A percentile compares a stretch with the other conserved stretches of the same genome.
These are phyloP conservation scores for Fusarium mexicanum DNA, from an alignment of 2,329 filamentous ascomycete genomes.

Conservation along the genomic window DNA sequence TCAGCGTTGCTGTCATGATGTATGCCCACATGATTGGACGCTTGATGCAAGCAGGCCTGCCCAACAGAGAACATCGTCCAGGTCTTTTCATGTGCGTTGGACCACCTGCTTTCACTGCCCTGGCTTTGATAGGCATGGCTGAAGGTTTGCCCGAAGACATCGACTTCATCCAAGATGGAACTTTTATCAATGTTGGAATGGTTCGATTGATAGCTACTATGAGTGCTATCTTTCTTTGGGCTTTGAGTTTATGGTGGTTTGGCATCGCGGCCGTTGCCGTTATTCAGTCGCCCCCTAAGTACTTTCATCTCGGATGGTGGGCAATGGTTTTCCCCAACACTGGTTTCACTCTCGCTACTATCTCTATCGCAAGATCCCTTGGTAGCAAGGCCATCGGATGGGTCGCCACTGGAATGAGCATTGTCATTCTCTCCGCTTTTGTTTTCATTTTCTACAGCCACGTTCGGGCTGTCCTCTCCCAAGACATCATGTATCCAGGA, in stretches of 20 bases:
- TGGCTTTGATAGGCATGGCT: constrained; percentile 75
- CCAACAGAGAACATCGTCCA: constrained; percentile 67
- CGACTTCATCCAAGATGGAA: constrained; percentile 54
- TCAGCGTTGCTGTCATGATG: constrained; percentile 74
- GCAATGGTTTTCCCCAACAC: constrained; percentile 71
- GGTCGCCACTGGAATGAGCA: constrained; percentile 61
- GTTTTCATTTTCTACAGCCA: constrained; percentile 56
- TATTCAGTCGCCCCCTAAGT: constrained; percentile 51
- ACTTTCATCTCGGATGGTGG: constrained; percentile 71
- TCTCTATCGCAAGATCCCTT: constrained; percentile 60
- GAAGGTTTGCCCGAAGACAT: constrained; percentile 53
- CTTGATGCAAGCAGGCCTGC: constrained; percentile 72
- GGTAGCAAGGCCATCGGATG: constrained; percentile 55
- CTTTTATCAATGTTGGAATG: constrained; percentile 50
- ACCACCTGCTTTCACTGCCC: constrained; percentile 74
- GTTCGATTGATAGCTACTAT: constrained; percentile 59
- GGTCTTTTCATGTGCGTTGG: constrained; percentile 80
- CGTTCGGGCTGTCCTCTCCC: constrained; percentile 56
- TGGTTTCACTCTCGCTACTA: constrained; percentile 65
- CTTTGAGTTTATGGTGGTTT: constrained; percentile 68
- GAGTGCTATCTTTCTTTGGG: constrained; percentile 70
- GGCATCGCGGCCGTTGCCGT: constrained; percentile 50
- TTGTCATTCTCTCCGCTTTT: constrained; percentile 54
- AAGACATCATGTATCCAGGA: constrained; percentile 66
- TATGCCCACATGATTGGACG: constrained; percentile 76